Evolutionary conservation across 257 asterid species (phyloP).

Genomic region (Haberlea rhodopensis): DNA sequence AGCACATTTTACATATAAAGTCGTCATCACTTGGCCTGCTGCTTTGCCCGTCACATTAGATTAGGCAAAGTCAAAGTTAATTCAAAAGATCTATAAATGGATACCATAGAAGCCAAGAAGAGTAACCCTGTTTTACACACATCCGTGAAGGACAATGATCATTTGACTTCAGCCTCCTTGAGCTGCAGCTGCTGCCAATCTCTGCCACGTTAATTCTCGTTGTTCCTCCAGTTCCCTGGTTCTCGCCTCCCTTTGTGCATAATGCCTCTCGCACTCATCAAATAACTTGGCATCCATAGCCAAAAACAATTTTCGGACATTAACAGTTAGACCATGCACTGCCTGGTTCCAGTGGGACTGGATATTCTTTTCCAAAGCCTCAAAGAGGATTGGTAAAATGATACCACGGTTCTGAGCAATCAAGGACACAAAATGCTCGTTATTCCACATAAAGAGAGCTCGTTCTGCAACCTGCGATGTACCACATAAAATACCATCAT

Average conservation of each 20-base stretch:
- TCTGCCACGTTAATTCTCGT: constrained; percentile 38
- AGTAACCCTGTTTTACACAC: neutral
- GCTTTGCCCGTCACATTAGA: constrained; percentile 9
- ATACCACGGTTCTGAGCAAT: constrained; percentile 40
- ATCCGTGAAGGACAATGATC: neutral
- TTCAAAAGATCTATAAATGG: neutral
- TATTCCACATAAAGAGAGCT: constrained; percentile 44
- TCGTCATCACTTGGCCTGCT: constrained; percentile 10
- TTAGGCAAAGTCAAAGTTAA: neutral
- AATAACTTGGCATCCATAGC: constrained; percentile 42
- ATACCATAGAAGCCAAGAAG: neutral
- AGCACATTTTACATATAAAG: constrained; percentile 2
- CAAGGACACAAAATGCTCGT: constrained; percentile 39
- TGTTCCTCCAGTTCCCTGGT: constrained; percentile 31
- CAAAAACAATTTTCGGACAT: constrained; percentile 44
- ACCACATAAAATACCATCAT: constrained; percentile 1
- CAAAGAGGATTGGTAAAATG: constrained; percentile 38
- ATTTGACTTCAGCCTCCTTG: constrained; percentile 19
- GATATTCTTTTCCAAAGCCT: constrained; percentile 43
- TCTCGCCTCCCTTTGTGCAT: constrained; percentile 29
- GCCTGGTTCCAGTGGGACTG: constrained; percentile 44
- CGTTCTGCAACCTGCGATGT: constrained; percentile 45
- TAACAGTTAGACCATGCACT: constrained; percentile 38
- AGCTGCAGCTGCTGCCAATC: constrained; percentile 33
- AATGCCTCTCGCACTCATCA: constrained; percentile 41